These are phyloP conservation scores for Cercis canadensis DNA, from an alignment of 306 rosid species.

Conservation along the genomic window DNA sequence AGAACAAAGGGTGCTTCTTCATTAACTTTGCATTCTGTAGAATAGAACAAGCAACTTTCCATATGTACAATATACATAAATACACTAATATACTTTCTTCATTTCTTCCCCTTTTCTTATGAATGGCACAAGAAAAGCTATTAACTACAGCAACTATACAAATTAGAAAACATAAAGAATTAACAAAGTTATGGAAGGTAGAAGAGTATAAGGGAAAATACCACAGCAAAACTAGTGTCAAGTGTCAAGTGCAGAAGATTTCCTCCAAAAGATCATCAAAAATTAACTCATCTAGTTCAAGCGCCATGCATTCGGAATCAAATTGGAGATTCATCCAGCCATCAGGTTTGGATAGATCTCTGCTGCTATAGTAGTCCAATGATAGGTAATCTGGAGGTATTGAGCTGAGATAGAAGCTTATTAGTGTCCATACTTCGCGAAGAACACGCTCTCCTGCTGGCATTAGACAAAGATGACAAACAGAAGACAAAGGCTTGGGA, in stretches of 20 bases:
- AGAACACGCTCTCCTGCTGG: conserved; percentile 59
- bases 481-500: conserved; percentile 55
- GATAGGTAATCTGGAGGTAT: conserved; percentile 44
- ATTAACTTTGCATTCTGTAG: too few species aligned
- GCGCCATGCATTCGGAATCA: conserved; percentile 77
- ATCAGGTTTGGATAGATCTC: conserved; percentile 63
- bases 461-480: conserved; percentile 52
- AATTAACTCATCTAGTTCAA: conserved; percentile 77
- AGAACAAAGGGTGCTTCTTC: too few species aligned
- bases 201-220: background rate
- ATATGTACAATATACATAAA: too few species aligned
- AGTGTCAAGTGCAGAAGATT: conserved; percentile 30
- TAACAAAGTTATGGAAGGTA: background rate
- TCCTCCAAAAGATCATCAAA: conserved; percentile 76
- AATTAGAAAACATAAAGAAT: too few species aligned
- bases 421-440: conserved; percentile 62
- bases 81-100: too few species aligned
- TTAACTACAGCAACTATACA: too few species aligned
- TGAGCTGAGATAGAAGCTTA: conserved; percentile 61
- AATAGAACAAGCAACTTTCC: too few species aligned
- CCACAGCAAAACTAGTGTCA: too few species aligned
- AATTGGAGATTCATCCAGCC: conserved; percentile 90
- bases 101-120: too few species aligned
- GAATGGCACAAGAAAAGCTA: too few species aligned
- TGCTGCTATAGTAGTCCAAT: conserved; percentile 58